Conservation (phyloP, 2,329 filamentous ascomycete species). For the Rhytidhysteron rufulum region DNA sequence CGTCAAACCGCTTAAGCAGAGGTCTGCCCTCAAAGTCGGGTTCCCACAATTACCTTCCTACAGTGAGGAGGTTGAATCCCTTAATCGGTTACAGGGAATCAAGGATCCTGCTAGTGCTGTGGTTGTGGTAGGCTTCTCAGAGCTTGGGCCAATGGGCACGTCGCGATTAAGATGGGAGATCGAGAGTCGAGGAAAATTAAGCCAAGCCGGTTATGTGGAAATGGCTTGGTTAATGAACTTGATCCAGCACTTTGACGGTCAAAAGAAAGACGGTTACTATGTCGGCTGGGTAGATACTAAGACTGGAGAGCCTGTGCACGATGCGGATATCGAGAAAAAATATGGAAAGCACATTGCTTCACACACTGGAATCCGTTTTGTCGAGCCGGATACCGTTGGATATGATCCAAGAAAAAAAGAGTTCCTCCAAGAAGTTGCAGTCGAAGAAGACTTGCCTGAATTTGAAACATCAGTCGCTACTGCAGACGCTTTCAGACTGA, state of each 20-base stretch:
- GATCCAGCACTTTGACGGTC: constrained; percentile 83
- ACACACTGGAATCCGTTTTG: constrained; percentile 32
- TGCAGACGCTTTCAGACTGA: constrained; percentile 25
- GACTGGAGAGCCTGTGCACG: constrained; percentile 21
- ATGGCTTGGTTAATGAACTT: constrained; percentile 95
- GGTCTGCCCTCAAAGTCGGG: constrained; percentile 7
- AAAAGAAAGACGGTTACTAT: constrained; percentile 57
- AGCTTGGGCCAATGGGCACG: constrained; percentile 71
- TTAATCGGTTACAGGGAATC: constrained; percentile 32
- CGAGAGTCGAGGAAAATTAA: constrained; percentile 82
- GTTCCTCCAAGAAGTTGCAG: constrained; percentile 31
- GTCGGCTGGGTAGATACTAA: constrained; percentile 28
- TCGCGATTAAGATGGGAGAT: constrained; percentile 87
- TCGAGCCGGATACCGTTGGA: constrained; percentile 21
- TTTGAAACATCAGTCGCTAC: constrained; percentile 29
- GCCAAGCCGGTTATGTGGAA: constrained; percentile 80
- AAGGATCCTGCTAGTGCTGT: constrained; percentile 35
- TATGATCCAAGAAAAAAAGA: constrained; percentile 21
- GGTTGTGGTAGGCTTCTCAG: constrained; percentile 40
- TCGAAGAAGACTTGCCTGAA: constrained; percentile 29
- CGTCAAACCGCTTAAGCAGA: neutral
- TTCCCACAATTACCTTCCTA: constrained; percentile 25
- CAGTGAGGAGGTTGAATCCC: constrained; percentile 13
- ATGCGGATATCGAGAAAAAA: constrained; percentile 25
- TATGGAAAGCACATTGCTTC: constrained; percentile 29